Percentiles rank a stretch among this genome's conserved stretches.
Evolutionary conservation across 2,329 filamentous ascomycete genomes (phyloP).

Genomic region (Aplosporella prunicola): DNA sequence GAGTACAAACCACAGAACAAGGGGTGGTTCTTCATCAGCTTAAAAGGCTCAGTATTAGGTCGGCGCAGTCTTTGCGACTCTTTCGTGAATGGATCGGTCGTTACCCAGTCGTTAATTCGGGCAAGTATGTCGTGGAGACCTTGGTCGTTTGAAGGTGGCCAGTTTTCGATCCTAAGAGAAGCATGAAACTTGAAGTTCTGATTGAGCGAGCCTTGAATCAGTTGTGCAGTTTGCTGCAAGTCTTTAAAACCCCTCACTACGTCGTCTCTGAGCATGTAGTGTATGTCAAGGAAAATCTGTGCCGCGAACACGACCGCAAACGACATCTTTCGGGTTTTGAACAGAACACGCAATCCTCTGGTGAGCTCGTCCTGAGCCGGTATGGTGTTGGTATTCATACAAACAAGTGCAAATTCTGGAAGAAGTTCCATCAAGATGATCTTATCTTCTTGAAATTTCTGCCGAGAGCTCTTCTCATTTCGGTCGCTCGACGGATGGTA

Average conservation of each 20-base stretch:
- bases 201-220: constrained; percentile 10
- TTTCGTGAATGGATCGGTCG: not conserved
- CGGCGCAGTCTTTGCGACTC: not conserved
- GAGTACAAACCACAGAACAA: constrained; percentile 28
- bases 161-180: constrained; percentile 12
- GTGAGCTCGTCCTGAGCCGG: constrained; percentile 24
- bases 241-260: constrained; percentile 9
- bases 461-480: constrained; percentile 17
- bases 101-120: constrained; percentile 11
- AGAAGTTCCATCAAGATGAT: constrained; percentile 23
- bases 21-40: constrained; percentile 15
- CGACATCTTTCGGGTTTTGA: constrained; percentile 18
- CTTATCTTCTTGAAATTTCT: constrained; percentile 29
- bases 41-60: constrained; percentile 5
- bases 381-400: constrained; percentile 13
- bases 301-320: constrained; percentile 24
- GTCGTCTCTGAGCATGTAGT: constrained; percentile 23
- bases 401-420: constrained; percentile 20
- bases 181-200: constrained; percentile 14
- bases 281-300: constrained; percentile 27
- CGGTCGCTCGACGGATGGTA: constrained; percentile 24
- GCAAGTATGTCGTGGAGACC: constrained; percentile 10
- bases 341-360: constrained; percentile 19
- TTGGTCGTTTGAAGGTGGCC: constrained; percentile 15
- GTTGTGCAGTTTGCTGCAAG: constrained; percentile 6